Base-by-base conservation (phyloP, 1,284 basidiomycete genomes). In the Ganoderma multipileum region DNA sequence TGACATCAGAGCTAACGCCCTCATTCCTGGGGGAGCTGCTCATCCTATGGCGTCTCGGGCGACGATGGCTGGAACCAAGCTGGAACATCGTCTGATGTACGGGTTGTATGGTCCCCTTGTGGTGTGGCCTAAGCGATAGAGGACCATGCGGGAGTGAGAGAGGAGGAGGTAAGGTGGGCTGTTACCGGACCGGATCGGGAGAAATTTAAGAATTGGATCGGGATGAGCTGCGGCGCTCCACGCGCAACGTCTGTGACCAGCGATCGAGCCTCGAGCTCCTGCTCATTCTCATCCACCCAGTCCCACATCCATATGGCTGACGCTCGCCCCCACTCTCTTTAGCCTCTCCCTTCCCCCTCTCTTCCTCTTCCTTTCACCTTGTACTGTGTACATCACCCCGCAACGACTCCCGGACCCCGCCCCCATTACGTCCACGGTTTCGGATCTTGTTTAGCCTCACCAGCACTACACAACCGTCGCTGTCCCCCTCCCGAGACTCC, bases 311-410 rank as follows among this genome's bases (percentile, higher is more conserved):
- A 20, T 42, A 67, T 67, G 61, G 54, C 65, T 67, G 65, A 67
- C 65, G 60, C 61, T 62, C 57, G 66, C 61, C 61, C 36, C 30
- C 66, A 38, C 50, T 16, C 58, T 54, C 47, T 41, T 67, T 60
- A 59, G 54, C 52, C 28, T 18, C n/a, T 7, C 44, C 20, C n/a
- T 54, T 33, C 63, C 38, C 26, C 26, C 39, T 38, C n/a, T 18
- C 61, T 16, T 12, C 44, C 47, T 50, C 47, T 26, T 12, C 16
- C 52, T 26, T 9, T 12, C 55, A 16, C 14, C 26, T 14, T 60
- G 23, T 26, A 58, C 57, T 9, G 36, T 16, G 39, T 39, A 23
- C 38, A 60, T 60, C 39, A 41, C 23, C 38, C 33, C 14, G 5
- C 63, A 30, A 30, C 8, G 8, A n/a, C 47, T 11, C 23, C 47